Conservation (phyloP, 306 rosid species). For the Glycine tomentella region DNA sequence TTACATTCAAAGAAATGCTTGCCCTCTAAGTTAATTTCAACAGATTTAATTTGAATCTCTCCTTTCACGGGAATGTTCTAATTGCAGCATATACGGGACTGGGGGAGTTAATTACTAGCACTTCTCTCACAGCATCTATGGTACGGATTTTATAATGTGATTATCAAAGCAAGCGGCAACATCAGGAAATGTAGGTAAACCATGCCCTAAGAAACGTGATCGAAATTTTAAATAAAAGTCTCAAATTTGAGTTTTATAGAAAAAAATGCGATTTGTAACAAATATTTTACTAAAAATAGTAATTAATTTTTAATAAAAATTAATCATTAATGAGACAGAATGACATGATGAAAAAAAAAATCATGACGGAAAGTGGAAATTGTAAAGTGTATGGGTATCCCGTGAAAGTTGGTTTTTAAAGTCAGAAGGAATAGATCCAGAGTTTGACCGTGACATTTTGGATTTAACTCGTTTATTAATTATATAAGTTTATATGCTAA, state of each 20-base stretch:
- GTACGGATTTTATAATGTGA: constrained; percentile 23
- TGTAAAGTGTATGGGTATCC: constrained; percentile 24
- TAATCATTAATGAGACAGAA: no score
- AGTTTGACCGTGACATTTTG: constrained; percentile 38
- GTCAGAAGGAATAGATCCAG: constrained; percentile 16
- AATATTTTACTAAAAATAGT: no score
- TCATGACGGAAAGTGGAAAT: constrained; percentile 19
- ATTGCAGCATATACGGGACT: constrained; percentile 26
- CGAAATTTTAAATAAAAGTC: no score
- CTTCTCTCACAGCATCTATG: constrained; percentile 27
- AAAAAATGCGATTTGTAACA: no score
- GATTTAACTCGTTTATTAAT: constrained; percentile 13
- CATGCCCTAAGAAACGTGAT: constrained; percentile 36
- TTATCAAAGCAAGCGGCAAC: constrained; percentile 45
- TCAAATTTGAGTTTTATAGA: no score
- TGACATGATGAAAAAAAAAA: background rate
- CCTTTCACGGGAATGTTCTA: constrained; percentile 41
- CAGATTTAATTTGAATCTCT: background rate
- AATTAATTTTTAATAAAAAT: no score
- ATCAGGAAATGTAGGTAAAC: constrained; percentile 44
- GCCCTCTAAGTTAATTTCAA: constrained; percentile 2
- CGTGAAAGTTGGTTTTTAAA: constrained; percentile 32
- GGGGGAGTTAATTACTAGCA: constrained; percentile 4
- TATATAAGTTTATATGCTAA: background rate
- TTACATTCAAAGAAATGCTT: constrained; percentile 1